Evolutionary conservation across 257 asterid species (phyloP).

Genomic region (Cinchona pubescens): DNA sequence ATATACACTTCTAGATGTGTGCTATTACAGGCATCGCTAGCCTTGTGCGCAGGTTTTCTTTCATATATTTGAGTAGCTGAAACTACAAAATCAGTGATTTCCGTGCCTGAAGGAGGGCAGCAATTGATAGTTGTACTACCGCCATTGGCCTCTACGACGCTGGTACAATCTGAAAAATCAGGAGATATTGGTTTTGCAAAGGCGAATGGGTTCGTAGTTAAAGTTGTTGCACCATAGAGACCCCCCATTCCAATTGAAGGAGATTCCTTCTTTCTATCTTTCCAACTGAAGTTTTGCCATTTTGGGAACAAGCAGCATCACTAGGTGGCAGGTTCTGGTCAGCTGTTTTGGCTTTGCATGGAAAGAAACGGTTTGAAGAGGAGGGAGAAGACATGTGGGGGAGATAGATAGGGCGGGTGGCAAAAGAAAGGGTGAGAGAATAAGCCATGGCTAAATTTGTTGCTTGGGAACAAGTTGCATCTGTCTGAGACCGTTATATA

Average conservation of each 20-base stretch:
- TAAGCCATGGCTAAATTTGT: no score
- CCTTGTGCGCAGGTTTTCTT: constrained; percentile 44
- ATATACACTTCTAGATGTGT: no score
- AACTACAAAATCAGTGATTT: constrained; percentile 30
- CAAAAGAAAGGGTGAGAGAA: no score
- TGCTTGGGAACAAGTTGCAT: no score
- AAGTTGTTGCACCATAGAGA: constrained; percentile 15
- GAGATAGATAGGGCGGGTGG: no score
- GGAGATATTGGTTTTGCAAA: constrained; percentile 20
- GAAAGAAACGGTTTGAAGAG: no score
- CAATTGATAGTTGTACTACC: constrained; percentile 22
- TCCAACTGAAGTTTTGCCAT: neutral
- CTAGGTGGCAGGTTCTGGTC: no score
- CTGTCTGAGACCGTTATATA: no score
- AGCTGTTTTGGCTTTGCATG: no score
- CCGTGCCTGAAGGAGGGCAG: constrained; percentile 38
- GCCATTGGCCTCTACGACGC: neutral
- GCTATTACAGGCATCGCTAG: no score
- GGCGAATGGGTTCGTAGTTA: neutral
- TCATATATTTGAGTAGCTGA: constrained; percentile 17
- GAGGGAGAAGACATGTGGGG: no score
- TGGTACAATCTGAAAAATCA: constrained; percentile 3
- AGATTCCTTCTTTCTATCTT: constrained; percentile 11
- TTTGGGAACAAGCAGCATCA: no score
- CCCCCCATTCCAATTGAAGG: constrained; percentile 25